Conservation (phyloP, 352 stramenopile species). For the Phytopythium ostracodes region DNA sequence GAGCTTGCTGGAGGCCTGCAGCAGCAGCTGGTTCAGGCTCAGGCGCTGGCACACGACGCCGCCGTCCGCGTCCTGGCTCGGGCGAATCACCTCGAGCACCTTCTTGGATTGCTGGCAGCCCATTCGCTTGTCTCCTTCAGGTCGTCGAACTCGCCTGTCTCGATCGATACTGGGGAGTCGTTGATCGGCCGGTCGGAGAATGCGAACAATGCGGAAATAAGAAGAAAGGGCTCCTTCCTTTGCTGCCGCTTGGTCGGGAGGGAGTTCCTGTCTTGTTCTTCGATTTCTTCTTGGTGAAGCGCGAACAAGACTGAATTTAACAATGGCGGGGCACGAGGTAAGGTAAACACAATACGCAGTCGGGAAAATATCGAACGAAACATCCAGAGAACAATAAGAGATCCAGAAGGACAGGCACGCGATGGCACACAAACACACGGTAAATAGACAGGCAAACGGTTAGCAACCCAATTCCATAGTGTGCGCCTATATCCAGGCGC, state of each 20-base stretch:
- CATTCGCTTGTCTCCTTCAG: conserved; percentile 16
- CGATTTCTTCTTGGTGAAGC: not conserved
- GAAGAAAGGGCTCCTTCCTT: not conserved
- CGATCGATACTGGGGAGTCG: conserved; percentile 7
- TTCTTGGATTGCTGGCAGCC: conserved; percentile 62
- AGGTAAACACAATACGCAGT: not conserved
- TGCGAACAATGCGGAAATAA: not conserved
- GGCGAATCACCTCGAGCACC: conserved; percentile 24
- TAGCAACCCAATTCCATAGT: not conserved
- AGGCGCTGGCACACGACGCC: conserved; percentile 22
- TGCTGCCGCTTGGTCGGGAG: not conserved
- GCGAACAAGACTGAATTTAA: not conserved
- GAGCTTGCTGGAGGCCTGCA: conserved; percentile 43
- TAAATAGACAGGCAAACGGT: not conserved
- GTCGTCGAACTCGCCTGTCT: not conserved
- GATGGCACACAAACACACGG: not conserved
- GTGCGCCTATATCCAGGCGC: too few relatives aligned
- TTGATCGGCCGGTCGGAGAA: too few relatives aligned
- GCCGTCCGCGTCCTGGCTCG: conserved; percentile 13
- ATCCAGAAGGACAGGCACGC: not conserved
- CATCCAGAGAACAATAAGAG: conserved; percentile 1
- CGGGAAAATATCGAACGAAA: not conserved
- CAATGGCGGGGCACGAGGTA: too few relatives aligned
- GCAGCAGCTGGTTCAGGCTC: conserved; percentile 50
- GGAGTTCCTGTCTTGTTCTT: conserved; percentile 1